phyloP scores from a whole-genome alignment of 2,329 filamentous ascomycete genomes.

The Herpotrichia juniperi region DNA sequence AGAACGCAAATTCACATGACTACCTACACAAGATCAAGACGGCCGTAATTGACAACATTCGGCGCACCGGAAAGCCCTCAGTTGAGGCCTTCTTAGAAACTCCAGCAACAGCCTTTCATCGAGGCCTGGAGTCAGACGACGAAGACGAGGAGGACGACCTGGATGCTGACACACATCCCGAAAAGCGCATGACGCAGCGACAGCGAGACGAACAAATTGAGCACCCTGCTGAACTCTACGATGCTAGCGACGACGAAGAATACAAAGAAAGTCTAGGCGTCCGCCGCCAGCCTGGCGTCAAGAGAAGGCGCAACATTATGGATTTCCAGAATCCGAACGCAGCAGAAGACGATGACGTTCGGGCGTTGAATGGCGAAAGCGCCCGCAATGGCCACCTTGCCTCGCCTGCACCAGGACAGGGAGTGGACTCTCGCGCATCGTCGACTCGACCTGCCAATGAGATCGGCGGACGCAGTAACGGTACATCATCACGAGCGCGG shows the following conservation, averaged over 20 bases:
- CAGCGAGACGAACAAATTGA: constrained; percentile 80
- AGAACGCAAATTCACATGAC: constrained; percentile 71
- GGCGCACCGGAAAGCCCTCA: constrained; percentile 66
- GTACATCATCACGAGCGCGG: constrained; percentile 28
- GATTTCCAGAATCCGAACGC: constrained; percentile 64
- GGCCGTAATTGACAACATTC: constrained; percentile 70
- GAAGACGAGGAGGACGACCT: constrained; percentile 69
- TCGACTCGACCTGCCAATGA: constrained; percentile 19
- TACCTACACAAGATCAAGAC: constrained; percentile 72
- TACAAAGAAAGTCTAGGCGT: constrained; percentile 75
- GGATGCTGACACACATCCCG: constrained; percentile 86
- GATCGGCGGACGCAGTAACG: constrained; percentile 12
- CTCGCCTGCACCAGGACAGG: constrained; percentile 21
- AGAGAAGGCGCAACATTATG: constrained; percentile 63
- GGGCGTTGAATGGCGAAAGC: constrained; percentile 40
- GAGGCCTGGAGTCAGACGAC: constrained; percentile 67
- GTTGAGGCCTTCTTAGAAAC: constrained; percentile 58
- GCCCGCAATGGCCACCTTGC: constrained; percentile 33
- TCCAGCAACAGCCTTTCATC: constrained; percentile 61
- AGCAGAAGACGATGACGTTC: constrained; percentile 32
- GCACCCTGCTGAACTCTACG: constrained; percentile 74
- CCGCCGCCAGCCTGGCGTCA: constrained; percentile 58
- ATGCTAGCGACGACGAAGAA: constrained; percentile 88
- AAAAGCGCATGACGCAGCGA: constrained; percentile 80
- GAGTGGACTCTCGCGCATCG: constrained; percentile 22